phyloP scores from a whole-genome alignment of 1,284 basidiomycete genomes.

The Ceratobasidium sp. region DNA sequence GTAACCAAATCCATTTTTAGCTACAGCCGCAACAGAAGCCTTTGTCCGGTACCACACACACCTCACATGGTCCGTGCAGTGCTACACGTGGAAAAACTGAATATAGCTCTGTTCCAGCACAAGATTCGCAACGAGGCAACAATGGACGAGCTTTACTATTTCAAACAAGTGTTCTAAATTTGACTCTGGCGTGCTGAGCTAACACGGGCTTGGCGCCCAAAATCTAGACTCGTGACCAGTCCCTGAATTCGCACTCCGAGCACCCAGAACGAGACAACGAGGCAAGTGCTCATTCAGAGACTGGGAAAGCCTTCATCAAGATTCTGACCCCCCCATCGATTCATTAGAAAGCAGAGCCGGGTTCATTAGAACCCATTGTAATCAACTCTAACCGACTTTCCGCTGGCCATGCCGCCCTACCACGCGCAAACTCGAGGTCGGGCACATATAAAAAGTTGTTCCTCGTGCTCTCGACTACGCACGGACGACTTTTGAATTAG shows the following conservation, averaged over 20 bases:
- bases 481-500: no score
- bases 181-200: no score
- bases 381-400: no score
- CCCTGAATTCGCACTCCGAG: constrained; percentile 1
- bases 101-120: no score
- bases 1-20: not conserved
- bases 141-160: no score
- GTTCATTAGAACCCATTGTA: not conserved
- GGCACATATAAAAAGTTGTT: no score
- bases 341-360: not conserved
- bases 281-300: constrained; percentile 4
- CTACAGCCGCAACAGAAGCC: not conserved
- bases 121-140: no score
- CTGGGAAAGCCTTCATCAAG: not conserved
- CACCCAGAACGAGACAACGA: not conserved
- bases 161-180: no score
- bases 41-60: not conserved
- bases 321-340: not conserved
- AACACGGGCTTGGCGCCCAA: no score
- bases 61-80: not conserved
- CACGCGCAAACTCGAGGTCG: no score
- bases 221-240: not conserved
- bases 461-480: no score
- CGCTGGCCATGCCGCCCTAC: no score
- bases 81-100: not conserved